Evolutionary conservation across 129 eudicot genomes (phyloP).

Genomic region (Pseudognaphalium luteoalbum): DNA sequence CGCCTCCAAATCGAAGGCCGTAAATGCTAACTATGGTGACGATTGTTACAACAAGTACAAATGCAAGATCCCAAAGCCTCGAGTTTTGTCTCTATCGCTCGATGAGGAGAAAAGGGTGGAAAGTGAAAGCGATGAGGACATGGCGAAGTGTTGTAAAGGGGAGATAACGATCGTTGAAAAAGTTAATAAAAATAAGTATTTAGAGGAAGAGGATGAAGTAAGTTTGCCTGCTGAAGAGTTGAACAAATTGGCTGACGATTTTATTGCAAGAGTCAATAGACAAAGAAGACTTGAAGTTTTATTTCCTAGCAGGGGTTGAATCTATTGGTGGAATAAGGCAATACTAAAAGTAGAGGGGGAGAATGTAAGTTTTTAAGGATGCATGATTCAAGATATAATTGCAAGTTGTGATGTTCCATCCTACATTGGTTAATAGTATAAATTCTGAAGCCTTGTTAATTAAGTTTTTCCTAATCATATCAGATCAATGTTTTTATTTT

Average conservation of each 20-base stretch:
- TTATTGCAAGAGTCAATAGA: constrained; percentile 57
- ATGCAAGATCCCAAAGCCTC: constrained; percentile 18
- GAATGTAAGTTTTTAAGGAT: background rate
- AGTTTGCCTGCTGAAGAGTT: constrained; percentile 42
- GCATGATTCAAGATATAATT: background rate
- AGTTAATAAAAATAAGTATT: background rate
- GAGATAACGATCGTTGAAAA: constrained; percentile 25
- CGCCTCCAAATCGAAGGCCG: constrained; percentile 21
- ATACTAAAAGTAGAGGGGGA: constrained; percentile 1
- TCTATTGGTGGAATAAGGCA: background rate
- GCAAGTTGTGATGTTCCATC: background rate
- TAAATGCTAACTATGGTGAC: constrained; percentile 19
- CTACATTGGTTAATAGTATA: too few relatives aligned
- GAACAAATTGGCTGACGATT: constrained; percentile 63
- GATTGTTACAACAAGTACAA: constrained; percentile 34
- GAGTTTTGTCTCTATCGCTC: constrained; percentile 4
- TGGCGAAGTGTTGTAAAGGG: background rate
- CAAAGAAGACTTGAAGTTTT: constrained; percentile 56
- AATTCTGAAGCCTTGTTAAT: too few relatives aligned
- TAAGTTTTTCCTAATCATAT: too few relatives aligned
- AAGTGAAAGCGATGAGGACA: background rate
- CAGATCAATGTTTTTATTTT: too few relatives aligned
- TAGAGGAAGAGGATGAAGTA: constrained; percentile 21
- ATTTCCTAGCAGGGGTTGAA: constrained; percentile 9
- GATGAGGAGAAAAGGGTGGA: constrained; percentile 13